Base-by-base conservation (phyloP, 148 eudicot genomes). In the Suaeda aralocaspica region DNA sequence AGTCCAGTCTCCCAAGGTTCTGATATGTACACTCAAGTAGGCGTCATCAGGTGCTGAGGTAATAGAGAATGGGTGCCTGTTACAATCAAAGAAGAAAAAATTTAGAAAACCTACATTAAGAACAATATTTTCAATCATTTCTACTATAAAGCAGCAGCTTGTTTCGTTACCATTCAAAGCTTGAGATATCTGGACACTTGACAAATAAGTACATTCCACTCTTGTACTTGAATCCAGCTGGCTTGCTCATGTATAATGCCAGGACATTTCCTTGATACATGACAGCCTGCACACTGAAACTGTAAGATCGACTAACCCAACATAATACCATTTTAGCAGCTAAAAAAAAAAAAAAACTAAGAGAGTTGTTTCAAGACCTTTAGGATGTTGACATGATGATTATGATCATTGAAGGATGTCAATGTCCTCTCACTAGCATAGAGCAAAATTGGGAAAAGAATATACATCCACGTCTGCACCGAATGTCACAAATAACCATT, bases 121-220 rank as follows among this genome's bases (percentile, higher is more conserved):
- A 42, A 2, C 26, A 30, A 33, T 24, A 67, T 24, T 71, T 39
- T 24, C 24, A 42, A 51, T 55, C 14, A 45, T 6, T 4, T 39
- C 9, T 24, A 24, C 22, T 59, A 34, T 28, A 72, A 71, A 44
- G 2, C 30, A 30, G 31, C 16, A 44, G 22, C 14, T 22, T 70
- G 67, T 48, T 6, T 18, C 51, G 14, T 60, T 82, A 95, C 99
- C 99, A 94, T 82, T 94, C 99, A 59, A 86, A 89, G 59, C 69
- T 81, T 25, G 99, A 88, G 77, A 94, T 67, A 57, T 89, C 92
- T 33, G 97, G 93, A 59, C 99, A 94, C 80, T 94, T 91, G 60
- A 94, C 93, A 56, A 91, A 94, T 22, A 94, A 72, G 78, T 94
- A 94, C 99, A 94, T 94, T 52, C 97, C 96, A 73, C 99, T 94